Base-by-base conservation (phyloP, 345 rosid genomes). In the Garcia nutans region DNA sequence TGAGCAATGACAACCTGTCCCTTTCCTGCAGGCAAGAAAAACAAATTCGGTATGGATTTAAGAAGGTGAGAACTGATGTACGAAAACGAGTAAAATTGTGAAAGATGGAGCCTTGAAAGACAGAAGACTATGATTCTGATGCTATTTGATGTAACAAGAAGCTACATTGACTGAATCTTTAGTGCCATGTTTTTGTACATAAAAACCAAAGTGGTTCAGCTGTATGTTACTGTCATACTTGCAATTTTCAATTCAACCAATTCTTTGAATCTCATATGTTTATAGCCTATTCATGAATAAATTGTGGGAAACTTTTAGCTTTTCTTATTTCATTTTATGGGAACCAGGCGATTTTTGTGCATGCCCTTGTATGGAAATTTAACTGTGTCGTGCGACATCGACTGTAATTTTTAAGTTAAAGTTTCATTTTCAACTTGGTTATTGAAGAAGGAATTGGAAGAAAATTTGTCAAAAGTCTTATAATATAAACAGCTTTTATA, bases 11-110 rank as follows among this genome's bases (percentile, higher is more conserved):
- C 20, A 50, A 5, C 42, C n/a, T 47, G 11, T n/a, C 8, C 4
- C 12, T 52, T 52, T 54, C 6, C 42, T 72, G 52, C 82, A 86
- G 89, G 82, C 77, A 76, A 17, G 86, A 80, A 33, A 86, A 82
- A 17, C 73, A 78, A 72, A 75, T 55, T 69, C 76, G 67, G 33
- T 76, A 67, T 70, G 80, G 82, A 22, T 68, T 80, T 15, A 73
- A 47, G 75, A 86, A 81, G 80, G 72, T 76, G 26, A 79, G 64
- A 75, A 72, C 50, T 20, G 83, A 82, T 80, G 80, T 60, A 9
- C 33, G 77, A 55, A 82, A 79, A 79, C 69, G 72, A 60, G 79
- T 73, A 58, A 82, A 28, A 28, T 2, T 28, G 31, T 28, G 2
- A 2, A 82, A 74, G 85, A 81, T 11, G 33, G 65, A 69, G 60